These are phyloP conservation scores for Ceriops zippeliana DNA, from an alignment of 345 rosid genomes.

Conservation along the genomic window DNA sequence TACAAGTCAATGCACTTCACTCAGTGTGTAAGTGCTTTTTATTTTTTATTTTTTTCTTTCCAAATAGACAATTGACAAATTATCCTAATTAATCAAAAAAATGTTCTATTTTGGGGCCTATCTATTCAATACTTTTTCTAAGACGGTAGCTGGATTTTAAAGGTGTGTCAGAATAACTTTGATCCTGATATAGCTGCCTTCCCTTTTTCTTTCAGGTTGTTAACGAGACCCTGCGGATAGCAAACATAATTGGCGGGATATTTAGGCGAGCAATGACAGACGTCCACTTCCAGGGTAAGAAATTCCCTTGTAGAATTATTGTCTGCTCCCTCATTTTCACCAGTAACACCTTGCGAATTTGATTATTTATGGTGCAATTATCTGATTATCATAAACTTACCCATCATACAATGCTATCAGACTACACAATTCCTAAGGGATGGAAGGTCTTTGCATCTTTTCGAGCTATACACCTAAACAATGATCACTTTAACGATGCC, in stretches of 20 bases:
- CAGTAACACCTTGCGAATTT: too few relatives aligned
- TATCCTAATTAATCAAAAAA: background rate
- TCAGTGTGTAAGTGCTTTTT: slow-evolving; percentile 66
- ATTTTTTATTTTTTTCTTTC: background rate
- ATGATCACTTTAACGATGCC: slow-evolving; percentile 76
- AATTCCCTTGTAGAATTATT: too few relatives aligned
- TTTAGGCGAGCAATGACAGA: slow-evolving; percentile 79
- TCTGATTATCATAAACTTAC: background rate
- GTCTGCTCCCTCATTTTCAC: too few relatives aligned
- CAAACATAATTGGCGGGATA: slow-evolving; percentile 91
- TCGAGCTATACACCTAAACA: slow-evolving; percentile 85
- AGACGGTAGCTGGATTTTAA: too few relatives aligned
- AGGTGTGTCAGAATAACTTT: too few relatives aligned
- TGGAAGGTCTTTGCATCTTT: slow-evolving; percentile 96
- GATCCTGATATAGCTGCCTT: background rate
- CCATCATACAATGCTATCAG: slow-evolving; percentile 25
- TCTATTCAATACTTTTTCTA: too few relatives aligned
- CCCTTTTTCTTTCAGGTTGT: slow-evolving; percentile 48
- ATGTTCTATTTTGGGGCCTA: background rate
- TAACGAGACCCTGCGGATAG: slow-evolving; percentile 81
- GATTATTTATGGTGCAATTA: background rate
- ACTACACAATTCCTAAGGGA: slow-evolving; percentile 86
- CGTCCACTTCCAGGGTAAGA: slow-evolving; percentile 63
- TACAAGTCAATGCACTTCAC: slow-evolving; percentile 98
- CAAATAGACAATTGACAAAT: background rate